Percentiles rank a stretch among this genome's conserved stretches.
These are phyloP conservation scores for Starmerella apis DNA, from an alignment of 805 yeast species.

Conservation along the genomic window DNA sequence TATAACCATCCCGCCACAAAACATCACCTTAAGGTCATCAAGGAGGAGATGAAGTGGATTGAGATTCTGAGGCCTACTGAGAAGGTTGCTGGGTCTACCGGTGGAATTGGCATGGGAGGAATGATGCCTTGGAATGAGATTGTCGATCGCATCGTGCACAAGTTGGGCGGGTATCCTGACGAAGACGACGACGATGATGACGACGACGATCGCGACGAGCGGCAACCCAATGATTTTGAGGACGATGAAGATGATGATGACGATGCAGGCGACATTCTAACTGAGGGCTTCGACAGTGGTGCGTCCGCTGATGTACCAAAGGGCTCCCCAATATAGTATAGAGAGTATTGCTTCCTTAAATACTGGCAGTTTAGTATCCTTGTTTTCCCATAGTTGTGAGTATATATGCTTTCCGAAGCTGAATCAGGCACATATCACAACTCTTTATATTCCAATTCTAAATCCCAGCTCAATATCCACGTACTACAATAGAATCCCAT, in stretches of 20 bases:
- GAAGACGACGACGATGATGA: slow-evolving; percentile 42
- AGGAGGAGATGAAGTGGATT: slow-evolving; percentile 91
- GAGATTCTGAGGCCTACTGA: slow-evolving; percentile 91
- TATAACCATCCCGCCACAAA: slow-evolving; percentile 83
- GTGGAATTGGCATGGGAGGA: slow-evolving; percentile 99
- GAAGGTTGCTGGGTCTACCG: slow-evolving; percentile 83
- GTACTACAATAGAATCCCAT: too few species aligned
- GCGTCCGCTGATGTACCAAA: slow-evolving; percentile 3
- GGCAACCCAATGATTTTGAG: slow-evolving; percentile 34
- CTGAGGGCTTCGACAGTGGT: slow-evolving; percentile 12
- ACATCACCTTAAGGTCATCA: slow-evolving; percentile 62
- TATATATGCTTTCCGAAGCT: too few species aligned
- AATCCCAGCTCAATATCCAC: too few species aligned
- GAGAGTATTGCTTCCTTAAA: neutral
- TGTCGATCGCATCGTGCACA: slow-evolving; percentile 70
- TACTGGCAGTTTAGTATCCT: too few species aligned
- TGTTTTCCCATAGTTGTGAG: too few species aligned
- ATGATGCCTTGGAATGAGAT: slow-evolving; percentile 97
- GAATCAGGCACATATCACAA: too few species aligned
- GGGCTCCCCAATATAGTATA: slow-evolving; percentile 15
- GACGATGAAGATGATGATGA: slow-evolving; percentile 42
- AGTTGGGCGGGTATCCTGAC: slow-evolving; percentile 53
- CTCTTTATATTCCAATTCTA: too few species aligned
- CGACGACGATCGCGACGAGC: slow-evolving; percentile 35
- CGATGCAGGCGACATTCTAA: slow-evolving; percentile 12